Conservation (phyloP, 2,329 filamentous ascomycete species). For the Colletotrichum kahawae region DNA sequence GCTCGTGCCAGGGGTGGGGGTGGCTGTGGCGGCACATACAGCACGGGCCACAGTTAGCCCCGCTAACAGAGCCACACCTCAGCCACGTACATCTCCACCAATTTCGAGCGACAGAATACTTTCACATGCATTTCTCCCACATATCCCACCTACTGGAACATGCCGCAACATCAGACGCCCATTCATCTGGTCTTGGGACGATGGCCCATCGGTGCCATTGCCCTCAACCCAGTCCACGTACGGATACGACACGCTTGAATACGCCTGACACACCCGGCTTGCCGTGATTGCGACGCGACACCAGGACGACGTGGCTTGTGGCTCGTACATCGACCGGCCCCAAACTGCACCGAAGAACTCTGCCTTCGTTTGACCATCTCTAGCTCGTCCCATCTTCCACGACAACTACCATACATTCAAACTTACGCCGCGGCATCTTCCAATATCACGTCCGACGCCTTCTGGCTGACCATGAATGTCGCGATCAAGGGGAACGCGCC, state of each 20-base stretch:
- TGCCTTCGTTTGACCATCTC: background rate
- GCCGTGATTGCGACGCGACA: conserved; percentile 5
- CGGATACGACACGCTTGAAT: background rate
- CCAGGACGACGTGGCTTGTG: conserved; percentile 11
- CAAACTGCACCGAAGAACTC: background rate
- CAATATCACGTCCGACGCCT: conserved; percentile 54
- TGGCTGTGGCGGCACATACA: background rate
- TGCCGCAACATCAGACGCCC: conserved; percentile 8
- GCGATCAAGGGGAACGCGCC: conserved; percentile 44
- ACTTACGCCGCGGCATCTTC: background rate
- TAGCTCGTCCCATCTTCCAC: background rate
- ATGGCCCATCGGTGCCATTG: background rate
- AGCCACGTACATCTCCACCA: background rate
- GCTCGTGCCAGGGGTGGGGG: conserved; percentile 15
- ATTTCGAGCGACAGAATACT: background rate
- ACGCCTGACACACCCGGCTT: background rate
- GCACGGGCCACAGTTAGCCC: background rate
- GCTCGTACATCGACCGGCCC: background rate
- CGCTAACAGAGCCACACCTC: background rate
- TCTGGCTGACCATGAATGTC: conserved; percentile 60
- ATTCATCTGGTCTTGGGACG: background rate
- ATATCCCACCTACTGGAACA: conserved; percentile 5
- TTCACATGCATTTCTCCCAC: background rate
- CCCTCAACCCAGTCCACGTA: background rate
- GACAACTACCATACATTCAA: background rate